These are phyloP conservation scores for Fonsecaea monophora DNA, from an alignment of 2,329 filamentous ascomycete species.

Conservation along the genomic window DNA sequence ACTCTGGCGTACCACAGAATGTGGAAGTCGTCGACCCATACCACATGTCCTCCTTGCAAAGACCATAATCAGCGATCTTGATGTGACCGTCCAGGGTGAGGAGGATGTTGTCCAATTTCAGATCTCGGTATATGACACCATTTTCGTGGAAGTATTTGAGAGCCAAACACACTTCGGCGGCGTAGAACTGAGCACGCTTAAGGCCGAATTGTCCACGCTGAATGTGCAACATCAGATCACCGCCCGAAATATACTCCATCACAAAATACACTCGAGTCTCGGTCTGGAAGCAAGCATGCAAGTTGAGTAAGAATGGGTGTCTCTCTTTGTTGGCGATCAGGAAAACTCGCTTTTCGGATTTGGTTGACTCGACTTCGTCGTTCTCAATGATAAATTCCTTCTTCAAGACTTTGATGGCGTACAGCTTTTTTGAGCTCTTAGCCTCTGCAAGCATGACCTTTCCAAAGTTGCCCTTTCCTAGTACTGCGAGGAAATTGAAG, in stretches of 20 bases:
- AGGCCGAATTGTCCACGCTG: slow-evolving; percentile 95
- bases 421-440: slow-evolving; percentile 87
- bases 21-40: slow-evolving; percentile 96
- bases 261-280: slow-evolving; percentile 99
- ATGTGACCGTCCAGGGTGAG: slow-evolving; percentile 95
- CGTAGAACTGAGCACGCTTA: slow-evolving; percentile 98
- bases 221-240: slow-evolving; percentile 98
- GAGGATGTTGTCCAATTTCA: slow-evolving; percentile 87
- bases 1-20: slow-evolving; percentile 99
- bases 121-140: slow-evolving; percentile 90
- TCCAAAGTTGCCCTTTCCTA: slow-evolving; percentile 98
- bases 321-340: slow-evolving; percentile 95
- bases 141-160: slow-evolving; percentile 99
- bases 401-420: slow-evolving; percentile 98
- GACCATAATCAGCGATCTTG: slow-evolving; percentile 97
- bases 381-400: slow-evolving; percentile 99
- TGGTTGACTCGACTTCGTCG: slow-evolving; percentile 96
- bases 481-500: slow-evolving; percentile 97
- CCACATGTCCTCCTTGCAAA: slow-evolving; percentile 99
- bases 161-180: slow-evolving; percentile 93
- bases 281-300: slow-evolving; percentile 98
- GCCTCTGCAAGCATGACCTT: slow-evolving; percentile 99
- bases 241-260: slow-evolving; percentile 99
- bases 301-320: slow-evolving; percentile 91
- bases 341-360: slow-evolving; percentile 97